Conservation (phyloP, 345 rosid genomes). For the Erysimum cheiranthoides region DNA sequence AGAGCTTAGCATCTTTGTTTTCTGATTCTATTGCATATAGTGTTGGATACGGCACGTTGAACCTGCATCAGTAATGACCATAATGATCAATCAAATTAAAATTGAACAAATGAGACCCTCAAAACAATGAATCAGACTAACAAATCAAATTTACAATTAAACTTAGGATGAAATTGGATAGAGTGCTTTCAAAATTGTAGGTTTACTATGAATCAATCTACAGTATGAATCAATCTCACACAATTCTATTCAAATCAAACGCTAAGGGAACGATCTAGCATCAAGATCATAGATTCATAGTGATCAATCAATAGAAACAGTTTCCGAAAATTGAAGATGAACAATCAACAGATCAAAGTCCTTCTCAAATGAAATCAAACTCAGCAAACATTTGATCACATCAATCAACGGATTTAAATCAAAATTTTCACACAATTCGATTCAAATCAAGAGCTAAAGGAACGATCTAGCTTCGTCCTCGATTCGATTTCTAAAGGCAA, state of each 20-base stretch:
- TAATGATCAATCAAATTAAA: not conserved
- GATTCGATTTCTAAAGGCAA: too few relatives aligned
- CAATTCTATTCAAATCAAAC: too few relatives aligned
- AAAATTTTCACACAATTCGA: not conserved
- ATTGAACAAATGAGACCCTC: not conserved
- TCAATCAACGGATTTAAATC: not conserved
- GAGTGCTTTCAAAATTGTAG: too few relatives aligned
- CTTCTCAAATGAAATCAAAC: too few relatives aligned
- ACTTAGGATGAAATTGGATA: not conserved
- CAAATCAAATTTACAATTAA: not conserved
- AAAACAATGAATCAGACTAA: not conserved
- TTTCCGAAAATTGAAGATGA: too few relatives aligned
- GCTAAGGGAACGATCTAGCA: too few relatives aligned
- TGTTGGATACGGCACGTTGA: constrained; percentile 74
- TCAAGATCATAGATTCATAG: too few relatives aligned
- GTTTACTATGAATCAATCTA: too few relatives aligned
- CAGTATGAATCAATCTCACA: too few relatives aligned
- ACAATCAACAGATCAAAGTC: too few relatives aligned
- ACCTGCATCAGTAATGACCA: too few relatives aligned
- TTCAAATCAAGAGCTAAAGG: not conserved
- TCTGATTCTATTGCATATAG: constrained; percentile 85
- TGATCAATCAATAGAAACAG: too few relatives aligned
- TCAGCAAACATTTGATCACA: not conserved
- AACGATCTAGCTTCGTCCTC: not conserved
- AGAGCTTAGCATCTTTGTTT: constrained; percentile 80